Evolutionary conservation across 2,329 filamentous ascomycete genomes (phyloP), one percentile per base, ranked within the genome.

Genomic region (Harringtonia lauricola): DNA sequence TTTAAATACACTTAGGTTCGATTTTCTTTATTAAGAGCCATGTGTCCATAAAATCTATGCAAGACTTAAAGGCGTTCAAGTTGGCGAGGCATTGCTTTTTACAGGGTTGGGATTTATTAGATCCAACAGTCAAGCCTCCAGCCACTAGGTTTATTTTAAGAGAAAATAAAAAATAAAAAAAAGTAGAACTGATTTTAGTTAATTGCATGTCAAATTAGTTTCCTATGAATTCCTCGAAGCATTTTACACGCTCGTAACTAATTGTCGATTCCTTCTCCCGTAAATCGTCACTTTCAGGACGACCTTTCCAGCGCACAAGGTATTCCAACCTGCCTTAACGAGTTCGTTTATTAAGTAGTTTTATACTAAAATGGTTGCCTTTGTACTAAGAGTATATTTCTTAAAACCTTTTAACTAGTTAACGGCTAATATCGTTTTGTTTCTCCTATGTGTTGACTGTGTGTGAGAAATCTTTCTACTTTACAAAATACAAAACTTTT

Each of bases 391-490:
- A 24, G 36, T 37, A 37, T 13, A n/a, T 19, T n/a, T 37, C 22
- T 14, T 37, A 4, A 37, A 37, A 37, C 19, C 19, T 37, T 37
- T 37, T 14, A 8, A 37, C 36, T 14, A 37, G 15, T 12, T 37
- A 7, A 37, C 19, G 21, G 36, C 36, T 37, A 14, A 37, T 37
- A 24, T 37, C 8, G 36, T 37, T 26, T 37, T 37, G 7, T n/a
- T 37, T 37, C 40, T 51, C 36, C 45, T 33, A 54, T 31, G 44
- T 52, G 47, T 53, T 54, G 13, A 36, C 42, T 12, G 48, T 22
- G 38, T 53, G 21, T 17, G 33, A 35, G 43, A 52, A 54, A 21
- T 45, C 52, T 48, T 48, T 51, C 46, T 28, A 53, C 46, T 54
- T 52, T 24, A 52, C 38, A 51, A 54, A 43, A 37, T 51, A 53